A percentile compares a stretch with the other conserved stretches of the same genome.
phyloP scores from a whole-genome alignment of 164 flowering plant species.

The Tetrastigma voinierianum region DNA sequence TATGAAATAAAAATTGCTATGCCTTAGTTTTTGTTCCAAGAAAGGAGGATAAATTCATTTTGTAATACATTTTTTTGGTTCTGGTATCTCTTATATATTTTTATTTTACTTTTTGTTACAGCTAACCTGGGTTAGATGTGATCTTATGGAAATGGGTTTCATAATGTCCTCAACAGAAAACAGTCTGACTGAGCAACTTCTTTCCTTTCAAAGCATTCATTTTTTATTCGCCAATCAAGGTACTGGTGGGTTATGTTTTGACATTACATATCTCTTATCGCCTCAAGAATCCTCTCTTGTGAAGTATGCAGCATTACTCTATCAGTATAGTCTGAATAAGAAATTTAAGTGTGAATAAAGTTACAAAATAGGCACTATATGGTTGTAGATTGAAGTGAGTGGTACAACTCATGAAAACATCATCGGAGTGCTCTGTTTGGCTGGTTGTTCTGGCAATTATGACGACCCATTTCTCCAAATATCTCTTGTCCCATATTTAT shows the following conservation, averaged over 20 bases:
- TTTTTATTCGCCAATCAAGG: conserved; percentile 72
- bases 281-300: conserved; percentile 2
- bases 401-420: neutral
- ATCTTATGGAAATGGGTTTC: conserved; percentile 28
- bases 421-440: no score
- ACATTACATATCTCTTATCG: neutral
- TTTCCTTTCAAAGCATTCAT: conserved; percentile 22
- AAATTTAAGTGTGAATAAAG: no score
- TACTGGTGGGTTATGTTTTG: conserved; percentile 17
- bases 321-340: no score
- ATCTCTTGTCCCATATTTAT: no score
- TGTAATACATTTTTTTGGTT: neutral
- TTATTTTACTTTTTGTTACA: conserved; percentile 5
- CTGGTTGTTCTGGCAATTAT: no score
- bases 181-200: conserved; percentile 31
- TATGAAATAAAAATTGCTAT: no score
- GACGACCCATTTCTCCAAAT: no score
- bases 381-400: neutral
- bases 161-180: conserved; percentile 19
- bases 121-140: conserved; percentile 28
- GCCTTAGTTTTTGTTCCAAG: neutral
- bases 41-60: neutral
- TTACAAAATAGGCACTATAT: no score
- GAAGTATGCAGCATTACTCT: neutral
- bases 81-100: neutral